Evolutionary conservation across 163 green algal species (phyloP).

Genomic region (Scenedesmus sp.): DNA sequence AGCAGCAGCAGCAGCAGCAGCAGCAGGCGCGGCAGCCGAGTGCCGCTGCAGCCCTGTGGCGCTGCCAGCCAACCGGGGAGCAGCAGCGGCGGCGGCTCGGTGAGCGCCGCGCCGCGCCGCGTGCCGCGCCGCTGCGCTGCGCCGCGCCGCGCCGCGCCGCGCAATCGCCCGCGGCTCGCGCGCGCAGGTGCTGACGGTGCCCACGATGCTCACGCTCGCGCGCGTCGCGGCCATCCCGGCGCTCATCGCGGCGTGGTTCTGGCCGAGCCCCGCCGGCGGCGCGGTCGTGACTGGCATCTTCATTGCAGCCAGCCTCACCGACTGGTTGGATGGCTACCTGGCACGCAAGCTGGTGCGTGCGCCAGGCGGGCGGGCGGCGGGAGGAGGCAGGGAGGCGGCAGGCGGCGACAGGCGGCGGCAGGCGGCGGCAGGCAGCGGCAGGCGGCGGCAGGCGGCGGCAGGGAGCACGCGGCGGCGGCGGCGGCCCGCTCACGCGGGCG

Average conservation of each 20-base stretch:
- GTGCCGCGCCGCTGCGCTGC: too few relatives aligned
- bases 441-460: neutral
- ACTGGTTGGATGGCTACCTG: slow-evolving; percentile 95
- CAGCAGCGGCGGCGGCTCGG: too few relatives aligned
- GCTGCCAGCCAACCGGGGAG: neutral
- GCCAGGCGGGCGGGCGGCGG: too few relatives aligned
- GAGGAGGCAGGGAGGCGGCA: too few relatives aligned
- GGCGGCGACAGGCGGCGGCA: too few relatives aligned
- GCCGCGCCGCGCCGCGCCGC: too few relatives aligned
- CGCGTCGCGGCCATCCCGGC: slow-evolving; percentile 83
- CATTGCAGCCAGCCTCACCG: slow-evolving; percentile 83
- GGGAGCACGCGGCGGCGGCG: neutral
- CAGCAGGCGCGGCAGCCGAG: neutral
- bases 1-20: slow-evolving; percentile 8
- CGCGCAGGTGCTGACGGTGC: slow-evolving; percentile 71
- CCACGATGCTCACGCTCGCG: slow-evolving; percentile 82
- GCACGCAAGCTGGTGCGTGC: slow-evolving; percentile 76
- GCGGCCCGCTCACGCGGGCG: too few relatives aligned
- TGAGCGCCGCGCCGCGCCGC: too few relatives aligned
- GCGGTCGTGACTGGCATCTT: slow-evolving; percentile 68
- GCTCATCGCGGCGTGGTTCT: slow-evolving; percentile 65
- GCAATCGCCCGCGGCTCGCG: neutral
- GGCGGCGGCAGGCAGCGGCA: neutral
- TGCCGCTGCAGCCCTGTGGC: neutral
- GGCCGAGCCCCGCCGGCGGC: slow-evolving; percentile 20